Percentiles rank a stretch among this genome's conserved stretches.
Evolutionary conservation across 2,329 filamentous ascomycete species (phyloP).

Genomic region (Rosellinia necatrix): DNA sequence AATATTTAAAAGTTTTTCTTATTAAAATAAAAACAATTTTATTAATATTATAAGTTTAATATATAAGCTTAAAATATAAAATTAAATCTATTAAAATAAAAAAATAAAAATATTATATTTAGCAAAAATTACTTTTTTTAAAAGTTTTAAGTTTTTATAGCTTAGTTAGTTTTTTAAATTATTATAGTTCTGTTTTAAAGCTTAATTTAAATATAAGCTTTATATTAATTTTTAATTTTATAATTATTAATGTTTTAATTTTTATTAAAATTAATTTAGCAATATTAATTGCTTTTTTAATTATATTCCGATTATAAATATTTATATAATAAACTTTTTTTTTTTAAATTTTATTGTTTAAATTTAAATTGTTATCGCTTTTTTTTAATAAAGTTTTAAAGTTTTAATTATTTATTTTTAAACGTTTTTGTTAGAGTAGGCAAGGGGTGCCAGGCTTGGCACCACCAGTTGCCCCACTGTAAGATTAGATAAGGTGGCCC

Average conservation of each 20-base stretch:
- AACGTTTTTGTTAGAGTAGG: too few species aligned
- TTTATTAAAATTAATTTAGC: not conserved
- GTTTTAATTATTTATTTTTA: not conserved
- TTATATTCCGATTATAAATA: not conserved
- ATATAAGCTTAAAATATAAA: not conserved
- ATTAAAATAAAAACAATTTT: not conserved
- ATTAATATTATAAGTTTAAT: not conserved
- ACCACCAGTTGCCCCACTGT: too few species aligned
- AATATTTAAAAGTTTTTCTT: not conserved
- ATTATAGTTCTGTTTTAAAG: not conserved
- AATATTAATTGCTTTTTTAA: not conserved
- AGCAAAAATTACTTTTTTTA: not conserved
- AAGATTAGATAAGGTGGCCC: too few species aligned
- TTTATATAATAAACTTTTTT: too few species aligned
- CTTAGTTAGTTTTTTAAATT: conserved; percentile 1
- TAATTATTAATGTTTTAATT: too few species aligned
- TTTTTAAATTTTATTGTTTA: not conserved
- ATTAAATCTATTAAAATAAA: not conserved
- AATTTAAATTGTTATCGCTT: not conserved
- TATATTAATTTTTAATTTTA: not conserved
- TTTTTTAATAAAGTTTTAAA: not conserved
- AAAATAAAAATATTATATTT: not conserved
- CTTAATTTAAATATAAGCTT: not conserved
- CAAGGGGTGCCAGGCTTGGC: too few species aligned
- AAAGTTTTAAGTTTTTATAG: too few species aligned